phyloP scores from a whole-genome alignment of 768 basidiomycete genomes.

The Leccinum fibrillosum region DNA sequence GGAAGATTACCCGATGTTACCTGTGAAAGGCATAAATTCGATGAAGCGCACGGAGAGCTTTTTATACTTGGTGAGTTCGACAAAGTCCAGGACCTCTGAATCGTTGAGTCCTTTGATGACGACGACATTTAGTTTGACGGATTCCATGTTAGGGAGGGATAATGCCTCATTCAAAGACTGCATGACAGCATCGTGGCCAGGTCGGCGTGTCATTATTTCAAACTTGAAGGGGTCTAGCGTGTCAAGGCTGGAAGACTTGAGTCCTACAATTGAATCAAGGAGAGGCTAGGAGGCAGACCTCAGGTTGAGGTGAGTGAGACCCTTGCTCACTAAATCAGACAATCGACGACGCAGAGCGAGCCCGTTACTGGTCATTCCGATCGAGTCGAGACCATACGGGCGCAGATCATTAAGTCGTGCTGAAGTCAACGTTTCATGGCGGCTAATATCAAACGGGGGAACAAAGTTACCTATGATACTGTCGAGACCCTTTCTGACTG shows the following conservation, averaged over 20 bases:
- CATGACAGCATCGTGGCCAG: slow-evolving; percentile 74
- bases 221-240: slow-evolving; percentile 86
- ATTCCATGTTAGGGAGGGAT: slow-evolving; percentile 42
- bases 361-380: slow-evolving; percentile 87
- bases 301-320: slow-evolving; percentile 73
- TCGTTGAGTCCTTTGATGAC: slow-evolving; percentile 82
- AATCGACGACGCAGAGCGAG: slow-evolving; percentile 71
- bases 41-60: slow-evolving; percentile 79
- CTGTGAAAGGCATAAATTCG: slow-evolving; percentile 93
- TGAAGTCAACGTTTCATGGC: slow-evolving; percentile 27
- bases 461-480: slow-evolving; percentile 60
- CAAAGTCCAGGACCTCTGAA: slow-evolving; percentile 73
- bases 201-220: slow-evolving; percentile 79
- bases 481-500: slow-evolving; percentile 69
- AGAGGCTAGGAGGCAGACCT: slow-evolving; percentile 39
- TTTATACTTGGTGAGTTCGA: slow-evolving; percentile 66
- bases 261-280: slow-evolving; percentile 1
- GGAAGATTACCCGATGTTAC: slow-evolving; percentile 34
- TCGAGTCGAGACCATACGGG: slow-evolving; percentile 58
- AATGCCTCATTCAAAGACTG: slow-evolving; percentile 65
- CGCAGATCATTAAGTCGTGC: slow-evolving; percentile 63
- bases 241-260: slow-evolving; percentile 56
- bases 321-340: slow-evolving; percentile 62
- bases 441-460: background rate
- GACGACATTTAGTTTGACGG: slow-evolving; percentile 83